Evolutionary conservation across 2,329 filamentous ascomycete species (phyloP).

Genomic region (Lasiodiplodia sp.): DNA sequence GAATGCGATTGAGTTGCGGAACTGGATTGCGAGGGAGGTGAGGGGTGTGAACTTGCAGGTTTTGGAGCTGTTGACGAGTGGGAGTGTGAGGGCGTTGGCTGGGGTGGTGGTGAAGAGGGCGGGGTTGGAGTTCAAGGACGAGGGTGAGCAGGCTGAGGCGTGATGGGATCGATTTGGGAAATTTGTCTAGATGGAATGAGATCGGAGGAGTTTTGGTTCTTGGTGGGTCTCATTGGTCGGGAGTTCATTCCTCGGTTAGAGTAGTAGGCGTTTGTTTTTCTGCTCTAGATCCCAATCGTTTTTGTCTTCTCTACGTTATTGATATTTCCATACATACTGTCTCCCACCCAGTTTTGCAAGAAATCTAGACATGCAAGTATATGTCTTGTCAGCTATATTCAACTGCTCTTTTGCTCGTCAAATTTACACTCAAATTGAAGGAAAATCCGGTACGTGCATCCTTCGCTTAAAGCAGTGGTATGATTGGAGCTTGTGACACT

Average conservation of each 20-base stretch:
- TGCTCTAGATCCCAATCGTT: background rate
- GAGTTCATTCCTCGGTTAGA: background rate
- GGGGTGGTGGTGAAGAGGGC: constrained; percentile 18
- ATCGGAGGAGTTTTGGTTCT: background rate
- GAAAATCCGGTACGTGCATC: too few species aligned
- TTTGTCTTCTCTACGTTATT: too few species aligned
- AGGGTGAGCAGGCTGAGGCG: too few species aligned
- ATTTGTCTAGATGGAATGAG: background rate
- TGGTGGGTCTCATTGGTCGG: background rate
- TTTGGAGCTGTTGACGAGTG: constrained; percentile 33
- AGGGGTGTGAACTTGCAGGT: constrained; percentile 34
- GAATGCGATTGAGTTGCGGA: constrained; percentile 38
- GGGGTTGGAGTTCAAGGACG: background rate
- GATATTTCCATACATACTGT: too few species aligned
- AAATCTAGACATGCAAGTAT: too few species aligned
- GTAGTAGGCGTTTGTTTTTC: background rate
- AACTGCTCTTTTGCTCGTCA: too few species aligned
- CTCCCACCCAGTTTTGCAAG: too few species aligned
- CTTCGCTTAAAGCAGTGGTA: too few species aligned
- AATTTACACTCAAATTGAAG: too few species aligned
- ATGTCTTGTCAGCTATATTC: too few species aligned
- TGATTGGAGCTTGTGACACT: too few species aligned
- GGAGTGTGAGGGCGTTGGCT: constrained; percentile 15
- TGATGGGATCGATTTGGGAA: background rate
- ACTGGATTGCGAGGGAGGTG: constrained; percentile 37